Evolutionary conservation across 177 flowering plant genomes (phyloP).

Genomic region (Vitis hybrid): DNA sequence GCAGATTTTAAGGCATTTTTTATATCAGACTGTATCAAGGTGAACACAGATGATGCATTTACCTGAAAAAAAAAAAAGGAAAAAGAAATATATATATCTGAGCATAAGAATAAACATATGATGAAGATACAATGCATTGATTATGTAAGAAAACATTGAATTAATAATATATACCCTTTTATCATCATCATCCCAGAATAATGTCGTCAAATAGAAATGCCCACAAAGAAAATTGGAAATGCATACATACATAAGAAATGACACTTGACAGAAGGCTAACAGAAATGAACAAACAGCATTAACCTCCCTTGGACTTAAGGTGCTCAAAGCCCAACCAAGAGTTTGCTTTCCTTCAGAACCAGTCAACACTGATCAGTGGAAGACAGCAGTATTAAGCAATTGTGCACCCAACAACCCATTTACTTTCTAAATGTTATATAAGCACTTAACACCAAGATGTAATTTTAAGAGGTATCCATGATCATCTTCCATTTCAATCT

Average conservation of each 20-base stretch:
- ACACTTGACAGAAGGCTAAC: neutral
- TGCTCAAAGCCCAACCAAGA: neutral
- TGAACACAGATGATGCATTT: constrained; percentile 68
- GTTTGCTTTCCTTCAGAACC: neutral
- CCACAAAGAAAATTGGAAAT: neutral
- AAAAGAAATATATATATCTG: neutral
- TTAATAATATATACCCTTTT: neutral
- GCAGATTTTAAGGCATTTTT: constrained; percentile 88
- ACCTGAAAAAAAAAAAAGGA: constrained; percentile 47
- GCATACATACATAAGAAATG: neutral
- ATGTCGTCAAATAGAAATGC: neutral
- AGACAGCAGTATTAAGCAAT: neutral
- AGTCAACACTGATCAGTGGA: too few relatives aligned
- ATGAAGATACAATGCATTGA: neutral
- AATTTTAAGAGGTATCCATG: neutral
- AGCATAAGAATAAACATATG: neutral
- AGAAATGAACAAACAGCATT: neutral
- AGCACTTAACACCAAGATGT: too few relatives aligned
- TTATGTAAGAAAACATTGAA: neutral
- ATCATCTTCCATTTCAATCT: neutral
- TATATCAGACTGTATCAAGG: constrained; percentile 85
- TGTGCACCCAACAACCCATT: neutral
- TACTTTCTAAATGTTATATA: too few relatives aligned
- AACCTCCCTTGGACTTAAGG: neutral
- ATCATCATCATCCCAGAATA: too few relatives aligned